Evolutionary conservation across 1,139 yeast species (phyloP), one percentile per base, ranked within the genome.

Genomic region (Meyerozyma guilliermondii): DNA sequence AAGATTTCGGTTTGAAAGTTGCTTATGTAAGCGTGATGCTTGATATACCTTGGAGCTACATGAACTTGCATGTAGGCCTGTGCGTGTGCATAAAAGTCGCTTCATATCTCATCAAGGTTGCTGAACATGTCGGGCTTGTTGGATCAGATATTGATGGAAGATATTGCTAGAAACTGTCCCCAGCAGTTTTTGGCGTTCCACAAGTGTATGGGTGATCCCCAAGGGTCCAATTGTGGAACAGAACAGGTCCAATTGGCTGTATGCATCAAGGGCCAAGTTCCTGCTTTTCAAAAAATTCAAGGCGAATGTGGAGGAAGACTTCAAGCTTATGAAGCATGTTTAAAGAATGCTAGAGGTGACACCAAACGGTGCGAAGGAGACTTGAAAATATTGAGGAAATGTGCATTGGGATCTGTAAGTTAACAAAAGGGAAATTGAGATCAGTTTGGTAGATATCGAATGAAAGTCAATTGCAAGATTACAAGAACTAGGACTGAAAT

Each of bases 151-250:
- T 65, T 78, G 37, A 68, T 78, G 40, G 80, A 77, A 46, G 83
- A 78, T 53, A 81, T 83, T 39, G 87, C 88, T 13, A 68, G 77
- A 42, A 64, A 69, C 51, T 83, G 91, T 56, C 88, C 89, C 0
- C 78, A 74, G 48, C 76, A 76, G 53, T 82, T 83, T 51, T 62
- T 83, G 42, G 74, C 72, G 20, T 82, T 81, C 60, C 87, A 83
- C 59, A 77, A 76, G 50, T 83, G 91, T 52, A 72, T 83, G 66
- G 65, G 71, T 24, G 67, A 63, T 18, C 68, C 73, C 35, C 72
- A 74, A 47, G 66, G 76, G 29, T 54, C 69, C 43, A 60, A 65
- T 42, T 83, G 91, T 53, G 58, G 62, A 1, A 54, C 58, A 35
- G 76, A 78, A 50, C 89, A 82, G 58, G 57, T 60, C 30, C 63